A percentile compares a stretch with the other conserved stretches of the same genome.
These are phyloP conservation scores for Protea cynaroides DNA, from an alignment of 164 flowering plant species.

Conservation along the genomic window DNA sequence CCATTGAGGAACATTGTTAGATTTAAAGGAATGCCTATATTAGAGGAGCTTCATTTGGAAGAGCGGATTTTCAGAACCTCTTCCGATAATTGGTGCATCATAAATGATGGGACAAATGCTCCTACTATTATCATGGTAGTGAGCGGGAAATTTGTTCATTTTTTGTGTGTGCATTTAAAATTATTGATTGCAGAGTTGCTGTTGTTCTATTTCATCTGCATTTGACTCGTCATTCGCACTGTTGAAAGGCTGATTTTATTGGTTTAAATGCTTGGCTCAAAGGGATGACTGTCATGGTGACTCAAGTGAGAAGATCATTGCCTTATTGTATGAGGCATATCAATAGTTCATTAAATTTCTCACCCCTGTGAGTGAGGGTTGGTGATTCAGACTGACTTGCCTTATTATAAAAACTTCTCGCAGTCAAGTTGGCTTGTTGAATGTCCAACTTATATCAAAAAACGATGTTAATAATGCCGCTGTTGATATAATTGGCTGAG, in stretches of 20 bases:
- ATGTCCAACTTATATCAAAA: background rate
- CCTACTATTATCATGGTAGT: conserved; percentile 80
- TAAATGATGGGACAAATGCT: conserved; percentile 67
- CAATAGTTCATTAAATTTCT: background rate
- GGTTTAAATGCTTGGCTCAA: background rate
- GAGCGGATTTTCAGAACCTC: conserved; percentile 72
- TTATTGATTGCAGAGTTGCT: background rate
- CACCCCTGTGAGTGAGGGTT: too few relatives aligned
- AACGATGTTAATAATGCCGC: too few relatives aligned
- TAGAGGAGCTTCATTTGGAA: conserved; percentile 74
- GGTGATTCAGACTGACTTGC: background rate
- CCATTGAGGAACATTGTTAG: conserved; percentile 80
- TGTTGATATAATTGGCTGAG: background rate
- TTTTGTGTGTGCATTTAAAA: background rate
- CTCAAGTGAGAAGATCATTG: background rate
- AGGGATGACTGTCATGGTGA: background rate
- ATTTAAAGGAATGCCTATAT: conserved; percentile 51
- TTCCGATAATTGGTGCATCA: conserved; percentile 82
- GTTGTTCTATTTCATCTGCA: background rate
- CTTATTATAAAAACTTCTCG: background rate
- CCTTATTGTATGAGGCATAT: background rate
- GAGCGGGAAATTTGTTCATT: conserved; percentile 53
- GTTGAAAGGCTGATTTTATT: too few relatives aligned
- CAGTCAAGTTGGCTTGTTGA: background rate
- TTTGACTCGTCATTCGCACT: background rate